Evolutionary conservation across 257 asterid genomes (phyloP), one percentile per base, ranked within the genome.

Genomic region (Fraxinus anomala): DNA sequence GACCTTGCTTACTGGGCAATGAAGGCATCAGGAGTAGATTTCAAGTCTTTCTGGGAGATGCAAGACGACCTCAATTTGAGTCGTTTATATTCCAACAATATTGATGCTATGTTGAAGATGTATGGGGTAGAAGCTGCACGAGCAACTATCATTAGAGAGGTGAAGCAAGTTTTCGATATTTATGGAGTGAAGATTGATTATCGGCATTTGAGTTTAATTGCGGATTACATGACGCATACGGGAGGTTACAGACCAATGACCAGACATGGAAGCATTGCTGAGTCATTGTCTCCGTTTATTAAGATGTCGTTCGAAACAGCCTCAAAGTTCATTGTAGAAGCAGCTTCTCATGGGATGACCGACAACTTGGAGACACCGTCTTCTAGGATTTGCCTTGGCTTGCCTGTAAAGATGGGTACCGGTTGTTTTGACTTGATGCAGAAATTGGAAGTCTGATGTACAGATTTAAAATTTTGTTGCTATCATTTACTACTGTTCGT

Each of bases 41-140:
- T 93, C 67, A 67, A 73, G 76, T 80, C 98, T 5, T 82, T 96
- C 31, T 96, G 97, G 96, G 92, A 92, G 72, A 80, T 92, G 96
- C 84, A 85, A 23, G 97, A 86, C 2, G 89, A 87, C 72, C 90
- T 96, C n/a, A 97, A 96, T 70, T 81, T 87, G 0, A 87, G 34
- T 5, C 89, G 97, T 51, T 77, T 96, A 66, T 96, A 96, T 76
- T 91, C 97, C 9, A 96, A 96, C 72, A 91, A 90, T 56, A 76
- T 96, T 36, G 74, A 84, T 11, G 91, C 97, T 21, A 85, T 96
- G 90, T 72, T 96, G 84, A 80, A 75, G 7, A 92, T 94, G 0
- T 96, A 86, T 30, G 99, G 98, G 16, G 98, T 96, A 3, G 99
- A 96, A 88, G 99, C 96, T 4, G 97, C 99, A 9, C 83, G 99